A percentile compares a stretch with the other conserved stretches of the same genome.
phyloP scores from a whole-genome alignment of 352 stramenopile species.

The Phytophthora ohioensis region DNA sequence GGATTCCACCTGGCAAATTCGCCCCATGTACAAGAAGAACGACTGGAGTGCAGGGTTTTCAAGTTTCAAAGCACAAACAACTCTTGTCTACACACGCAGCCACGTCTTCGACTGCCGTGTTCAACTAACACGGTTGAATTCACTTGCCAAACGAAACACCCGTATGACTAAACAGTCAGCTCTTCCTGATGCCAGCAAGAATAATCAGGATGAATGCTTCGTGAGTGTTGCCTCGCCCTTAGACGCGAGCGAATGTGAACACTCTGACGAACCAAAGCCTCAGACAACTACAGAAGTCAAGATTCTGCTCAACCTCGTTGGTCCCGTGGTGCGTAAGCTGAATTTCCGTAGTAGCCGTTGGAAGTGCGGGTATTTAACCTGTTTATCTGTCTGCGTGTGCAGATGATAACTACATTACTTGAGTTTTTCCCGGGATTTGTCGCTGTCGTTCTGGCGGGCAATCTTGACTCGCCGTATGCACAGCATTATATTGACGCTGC shows the following conservation, averaged over 20 bases:
- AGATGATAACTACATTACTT: constrained; percentile 49
- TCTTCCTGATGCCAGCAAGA: not conserved
- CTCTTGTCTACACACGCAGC: too few relatives aligned
- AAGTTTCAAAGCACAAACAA: too few relatives aligned
- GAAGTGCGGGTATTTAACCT: not conserved
- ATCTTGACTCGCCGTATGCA: constrained; percentile 59
- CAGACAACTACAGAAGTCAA: constrained; percentile 36
- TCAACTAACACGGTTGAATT: not conserved
- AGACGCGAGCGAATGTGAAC: not conserved
- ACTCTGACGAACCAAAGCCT: constrained; percentile 18
- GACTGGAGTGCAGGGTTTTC: too few relatives aligned
- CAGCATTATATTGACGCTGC: constrained; percentile 67
- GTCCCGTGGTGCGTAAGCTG: constrained; percentile 39
- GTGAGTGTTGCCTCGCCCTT: not conserved
- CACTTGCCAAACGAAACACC: not conserved
- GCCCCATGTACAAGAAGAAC: too few relatives aligned
- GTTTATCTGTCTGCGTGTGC: not conserved
- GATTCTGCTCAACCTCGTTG: constrained; percentile 50
- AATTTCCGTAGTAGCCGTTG: not conserved
- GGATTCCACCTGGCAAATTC: too few relatives aligned
- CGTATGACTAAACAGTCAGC: not conserved
- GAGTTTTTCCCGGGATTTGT: constrained; percentile 53
- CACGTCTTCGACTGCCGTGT: too few relatives aligned
- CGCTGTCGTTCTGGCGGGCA: constrained; percentile 60
- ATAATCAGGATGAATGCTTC: not conserved